phyloP scores from a whole-genome alignment of 73 alveolate genomes.

The Tetrahymena borealis region DNA sequence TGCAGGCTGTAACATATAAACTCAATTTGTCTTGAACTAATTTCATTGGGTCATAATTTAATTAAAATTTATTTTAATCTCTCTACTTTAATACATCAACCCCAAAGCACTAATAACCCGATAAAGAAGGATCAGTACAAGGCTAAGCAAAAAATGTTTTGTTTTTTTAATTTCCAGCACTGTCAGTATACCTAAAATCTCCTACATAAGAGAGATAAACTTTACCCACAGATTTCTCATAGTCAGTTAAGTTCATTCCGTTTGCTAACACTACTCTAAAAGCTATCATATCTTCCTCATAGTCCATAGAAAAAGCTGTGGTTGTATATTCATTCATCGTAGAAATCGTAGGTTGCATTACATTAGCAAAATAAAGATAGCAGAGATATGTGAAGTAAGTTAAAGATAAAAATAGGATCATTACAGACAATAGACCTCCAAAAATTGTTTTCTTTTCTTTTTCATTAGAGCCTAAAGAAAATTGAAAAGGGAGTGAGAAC shows the following conservation, averaged over 20 bases:
- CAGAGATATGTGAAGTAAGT: neutral
- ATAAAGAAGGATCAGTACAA: neutral
- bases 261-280: neutral
- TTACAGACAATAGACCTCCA: neutral
- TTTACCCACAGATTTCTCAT: neutral
- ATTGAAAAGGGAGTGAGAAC: neutral
- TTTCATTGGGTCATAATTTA: neutral
- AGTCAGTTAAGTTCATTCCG: neutral
- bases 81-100: neutral
- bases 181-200: neutral
- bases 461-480: neutral
- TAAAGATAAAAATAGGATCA: neutral
- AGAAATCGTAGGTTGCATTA: neutral
- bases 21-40: neutral
- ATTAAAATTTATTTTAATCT: neutral
- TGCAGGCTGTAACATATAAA: neutral
- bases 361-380: neutral
- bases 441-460: neutral
- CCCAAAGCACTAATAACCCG: neutral
- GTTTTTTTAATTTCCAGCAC: neutral
- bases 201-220: neutral
- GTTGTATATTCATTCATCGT: neutral
- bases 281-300: neutral
- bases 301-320: neutral
- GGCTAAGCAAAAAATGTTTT: neutral